These are phyloP conservation scores for Pseudogymnoascus sp. DNA, from an alignment of 2,329 filamentous ascomycete genomes.

Conservation along the genomic window DNA sequence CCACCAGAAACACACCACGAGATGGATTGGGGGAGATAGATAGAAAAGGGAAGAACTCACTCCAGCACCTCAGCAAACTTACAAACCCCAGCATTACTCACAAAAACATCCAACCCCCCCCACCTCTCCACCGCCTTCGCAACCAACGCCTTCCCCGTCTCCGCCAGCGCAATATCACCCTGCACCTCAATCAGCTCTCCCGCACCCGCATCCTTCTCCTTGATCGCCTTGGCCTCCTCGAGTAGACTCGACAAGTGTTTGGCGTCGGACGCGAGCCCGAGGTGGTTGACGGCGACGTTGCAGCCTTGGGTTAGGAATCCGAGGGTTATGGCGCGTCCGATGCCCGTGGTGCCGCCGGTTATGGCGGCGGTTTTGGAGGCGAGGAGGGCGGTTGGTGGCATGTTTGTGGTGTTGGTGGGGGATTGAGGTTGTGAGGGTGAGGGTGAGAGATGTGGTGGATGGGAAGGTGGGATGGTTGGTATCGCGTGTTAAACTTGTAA, in stretches of 20 bases:
- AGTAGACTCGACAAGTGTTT: conserved; percentile 46
- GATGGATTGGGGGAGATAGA: conserved; percentile 12
- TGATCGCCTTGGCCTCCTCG: conserved; percentile 43
- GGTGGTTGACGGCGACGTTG: conserved; percentile 72
- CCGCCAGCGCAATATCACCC: conserved; percentile 70
- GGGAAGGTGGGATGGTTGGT: neutral
- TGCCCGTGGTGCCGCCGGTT: conserved; percentile 79
- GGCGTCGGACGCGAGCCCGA: conserved; percentile 49
- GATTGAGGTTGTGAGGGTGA: neutral
- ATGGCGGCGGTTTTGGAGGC: conserved; percentile 73
- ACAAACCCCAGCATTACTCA: conserved; percentile 84
- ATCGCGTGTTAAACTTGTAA: neutral
- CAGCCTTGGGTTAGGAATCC: conserved; percentile 72
- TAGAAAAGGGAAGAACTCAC: conserved; percentile 30
- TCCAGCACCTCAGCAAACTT: conserved; percentile 80
- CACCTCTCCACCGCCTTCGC: conserved; percentile 54
- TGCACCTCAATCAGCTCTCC: conserved; percentile 56
- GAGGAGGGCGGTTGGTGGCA: conserved; percentile 42
- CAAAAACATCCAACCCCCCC: conserved; percentile 64
- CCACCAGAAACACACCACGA: neutral
- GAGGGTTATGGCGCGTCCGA: conserved; percentile 76
- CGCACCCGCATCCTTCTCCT: conserved; percentile 33
- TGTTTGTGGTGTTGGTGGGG: neutral
- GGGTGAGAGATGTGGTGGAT: neutral
- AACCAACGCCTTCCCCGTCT: conserved; percentile 63